phyloP scores from a whole-genome alignment of 140 eudicot genomes.

The Cichorium intybus region DNA sequence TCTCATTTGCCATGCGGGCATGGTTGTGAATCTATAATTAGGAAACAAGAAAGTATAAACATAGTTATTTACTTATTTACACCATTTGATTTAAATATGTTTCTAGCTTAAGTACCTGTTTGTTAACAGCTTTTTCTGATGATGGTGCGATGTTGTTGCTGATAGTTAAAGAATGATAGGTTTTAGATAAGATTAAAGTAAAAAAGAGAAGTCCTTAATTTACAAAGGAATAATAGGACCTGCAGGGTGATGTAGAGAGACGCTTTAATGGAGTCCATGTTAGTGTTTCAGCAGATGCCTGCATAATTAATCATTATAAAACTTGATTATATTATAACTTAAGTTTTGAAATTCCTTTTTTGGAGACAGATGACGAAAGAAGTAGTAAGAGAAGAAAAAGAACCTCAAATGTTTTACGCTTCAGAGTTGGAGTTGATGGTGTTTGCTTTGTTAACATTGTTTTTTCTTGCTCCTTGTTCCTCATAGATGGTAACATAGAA shows the following conservation, averaged over 20 bases:
- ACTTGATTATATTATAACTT: neutral
- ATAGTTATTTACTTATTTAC: neutral
- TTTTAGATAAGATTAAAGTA: conserved; percentile 14
- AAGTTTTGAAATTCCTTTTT: neutral
- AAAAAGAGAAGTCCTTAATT: neutral
- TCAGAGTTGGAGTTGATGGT: conserved; percentile 43
- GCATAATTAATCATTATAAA: conserved; percentile 27
- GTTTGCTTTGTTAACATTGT: conserved; percentile 28
- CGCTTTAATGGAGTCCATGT: conserved; percentile 54
- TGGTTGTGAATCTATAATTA: conserved; percentile 40
- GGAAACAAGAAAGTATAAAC: conserved; percentile 1
- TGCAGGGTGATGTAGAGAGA: conserved; percentile 50
- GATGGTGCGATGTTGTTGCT: conserved; percentile 37
- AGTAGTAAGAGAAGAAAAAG: neutral
- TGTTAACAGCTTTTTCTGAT: conserved; percentile 24
- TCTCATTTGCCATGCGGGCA: conserved; percentile 27
- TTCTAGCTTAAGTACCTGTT: conserved; percentile 36
- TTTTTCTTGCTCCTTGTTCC: conserved; percentile 25
- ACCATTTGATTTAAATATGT: conserved; percentile 3
- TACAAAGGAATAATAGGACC: conserved; percentile 40
- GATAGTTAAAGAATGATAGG: conserved; percentile 5
- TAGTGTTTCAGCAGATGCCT: conserved; percentile 42
- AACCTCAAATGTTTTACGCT: conserved; percentile 78
- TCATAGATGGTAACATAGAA: conserved; percentile 26
- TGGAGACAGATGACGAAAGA: neutral